These are phyloP conservation scores for Castanea crenata DNA, from an alignment of 306 rosid species.

Conservation along the genomic window DNA sequence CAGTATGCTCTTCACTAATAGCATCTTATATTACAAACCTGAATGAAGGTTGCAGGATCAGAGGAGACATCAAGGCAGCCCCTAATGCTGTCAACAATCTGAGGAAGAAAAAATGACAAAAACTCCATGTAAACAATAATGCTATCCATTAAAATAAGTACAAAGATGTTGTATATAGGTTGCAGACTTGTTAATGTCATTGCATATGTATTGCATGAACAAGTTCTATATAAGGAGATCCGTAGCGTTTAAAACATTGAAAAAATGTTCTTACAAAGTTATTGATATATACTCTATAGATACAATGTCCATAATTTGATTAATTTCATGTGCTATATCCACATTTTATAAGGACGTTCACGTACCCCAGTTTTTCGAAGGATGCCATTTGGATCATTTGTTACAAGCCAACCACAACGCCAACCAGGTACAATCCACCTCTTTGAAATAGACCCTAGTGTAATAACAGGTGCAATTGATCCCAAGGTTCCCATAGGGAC, in stretches of 20 bases:
- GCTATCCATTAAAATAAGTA: neutral
- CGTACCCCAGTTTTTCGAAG: conserved; percentile 35
- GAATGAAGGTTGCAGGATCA: conserved; percentile 39
- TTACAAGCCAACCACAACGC: conserved; percentile 51
- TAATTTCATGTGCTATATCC: too few relatives aligned
- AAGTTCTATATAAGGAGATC: neutral
- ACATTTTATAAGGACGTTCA: too few relatives aligned
- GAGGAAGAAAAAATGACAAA: neutral
- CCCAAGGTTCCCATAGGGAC: conserved; percentile 46
- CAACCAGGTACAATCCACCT: conserved; percentile 48
- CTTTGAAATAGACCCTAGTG: conserved; percentile 54
- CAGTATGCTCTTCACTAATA: too few relatives aligned
- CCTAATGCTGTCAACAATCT: conserved; percentile 16
- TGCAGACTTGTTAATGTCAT: neutral
- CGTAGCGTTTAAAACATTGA: too few relatives aligned
- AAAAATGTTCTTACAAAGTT: too few relatives aligned
- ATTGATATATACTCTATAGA: too few relatives aligned
- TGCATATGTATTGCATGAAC: neutral
- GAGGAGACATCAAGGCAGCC: conserved; percentile 5
- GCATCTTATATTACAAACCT: conserved; percentile 22
- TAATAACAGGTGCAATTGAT: conserved; percentile 41
- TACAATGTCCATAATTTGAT: too few relatives aligned
- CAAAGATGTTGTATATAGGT: neutral
- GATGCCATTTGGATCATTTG: conserved; percentile 33
- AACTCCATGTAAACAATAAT: neutral